Base-by-base conservation (phyloP, 2,329 filamentous ascomycete species). In the Taxawa tesnikishii region DNA sequence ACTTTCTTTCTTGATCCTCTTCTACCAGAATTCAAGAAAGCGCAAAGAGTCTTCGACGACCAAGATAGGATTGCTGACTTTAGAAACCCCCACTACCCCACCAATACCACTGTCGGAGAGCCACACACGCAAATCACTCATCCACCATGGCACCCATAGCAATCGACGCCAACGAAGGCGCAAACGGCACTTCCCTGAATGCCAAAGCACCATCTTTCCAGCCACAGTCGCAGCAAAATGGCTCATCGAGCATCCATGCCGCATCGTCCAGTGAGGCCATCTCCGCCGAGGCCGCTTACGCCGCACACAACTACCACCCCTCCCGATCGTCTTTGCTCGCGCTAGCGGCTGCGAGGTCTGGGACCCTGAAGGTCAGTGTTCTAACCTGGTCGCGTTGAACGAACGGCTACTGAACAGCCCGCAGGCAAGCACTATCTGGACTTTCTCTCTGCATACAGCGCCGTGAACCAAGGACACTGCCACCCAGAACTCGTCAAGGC, bases 241-340 rank as follows among this genome's bases (percentile, higher is more conserved):
- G n/a, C n/a, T n/a, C n/a, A n/a, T 58, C 67, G 21, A 58, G 53
- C 38, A 75, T 74, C 64, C 90, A 94, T 62, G 71, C 84, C 34
- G 56, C 81, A 13, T 85, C 88, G 15, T 87, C 85, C 26, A 64
- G 76, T 36, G 67, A 71, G 46, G 88, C 90, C 47, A 92, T 94
- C 55, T 63, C 75, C 32, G 65, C 76, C 32, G 90, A 98, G 64
- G 68, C 83, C 50, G 67, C 82, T 54, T 88, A 74, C 58, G 90
- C 90, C 30, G 90, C 90, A 29, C 90, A 98, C 73, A 98, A 98
- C 68, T 98, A 98, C 69, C 87, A 96, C 60, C 90, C 90, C 73
- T 98, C 3, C 90, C 90, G 25, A 78, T 98, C 38, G 90, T 94
- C 53, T 94, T 96, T 59, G 70, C 88, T 35, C 75, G 76, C 43